Conservation (phyloP, 306 rosid species). For the Quercus robur region DNA sequence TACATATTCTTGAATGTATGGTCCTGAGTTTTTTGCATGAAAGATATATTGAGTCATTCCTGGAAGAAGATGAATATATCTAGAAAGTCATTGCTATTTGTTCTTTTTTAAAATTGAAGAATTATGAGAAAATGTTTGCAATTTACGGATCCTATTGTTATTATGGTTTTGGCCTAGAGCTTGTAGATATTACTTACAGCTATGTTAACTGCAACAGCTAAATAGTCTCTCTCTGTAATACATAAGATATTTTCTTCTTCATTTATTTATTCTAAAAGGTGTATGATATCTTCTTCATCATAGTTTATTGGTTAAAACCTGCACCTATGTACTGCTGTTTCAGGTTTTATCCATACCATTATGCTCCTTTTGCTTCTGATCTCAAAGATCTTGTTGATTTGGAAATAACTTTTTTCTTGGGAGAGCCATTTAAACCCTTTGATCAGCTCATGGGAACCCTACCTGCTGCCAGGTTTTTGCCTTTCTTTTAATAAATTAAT, state of each 20-base stretch:
- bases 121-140: background rate
- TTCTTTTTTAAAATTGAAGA: background rate
- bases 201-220: background rate
- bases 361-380: conserved; percentile 99
- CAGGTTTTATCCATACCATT: conserved; percentile 98
- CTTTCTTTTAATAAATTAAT: conserved; percentile 15
- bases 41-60: background rate
- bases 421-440: conserved; percentile 90
- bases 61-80: background rate
- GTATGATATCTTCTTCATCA: background rate
- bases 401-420: conserved; percentile 85
- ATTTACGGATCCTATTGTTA: background rate
- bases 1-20: background rate
- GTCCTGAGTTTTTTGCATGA: background rate
- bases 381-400: conserved; percentile 70
- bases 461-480: conserved; percentile 80
- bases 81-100: background rate
- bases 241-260: background rate
- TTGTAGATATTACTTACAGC: background rate
- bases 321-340: conserved; percentile 22
- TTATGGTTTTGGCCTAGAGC: background rate
- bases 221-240: background rate
- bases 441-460: conserved; percentile 99
- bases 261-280: background rate
- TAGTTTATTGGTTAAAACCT: conserved; percentile 14